These are phyloP conservation scores for Pythium coloratum DNA, from an alignment of 352 stramenopile species.

Conservation along the genomic window DNA sequence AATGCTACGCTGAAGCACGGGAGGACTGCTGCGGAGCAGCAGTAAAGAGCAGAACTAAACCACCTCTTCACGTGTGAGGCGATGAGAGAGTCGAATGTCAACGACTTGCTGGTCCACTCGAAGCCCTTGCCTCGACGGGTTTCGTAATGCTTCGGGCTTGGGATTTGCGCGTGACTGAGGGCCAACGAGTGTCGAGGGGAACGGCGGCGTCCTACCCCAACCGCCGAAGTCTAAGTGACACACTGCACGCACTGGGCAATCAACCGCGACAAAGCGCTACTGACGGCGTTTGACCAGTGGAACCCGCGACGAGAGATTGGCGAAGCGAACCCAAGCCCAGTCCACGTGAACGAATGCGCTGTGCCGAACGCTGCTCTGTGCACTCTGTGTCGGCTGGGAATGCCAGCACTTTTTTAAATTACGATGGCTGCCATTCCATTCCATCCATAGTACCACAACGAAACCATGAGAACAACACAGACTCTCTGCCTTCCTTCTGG, in stretches of 20 bases:
- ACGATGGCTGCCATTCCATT: background rate
- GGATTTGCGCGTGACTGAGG: background rate
- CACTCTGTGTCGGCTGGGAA: slow-evolving; percentile 10
- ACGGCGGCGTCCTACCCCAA: background rate
- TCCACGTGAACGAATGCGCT: slow-evolving; percentile 1
- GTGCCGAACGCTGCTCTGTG: background rate
- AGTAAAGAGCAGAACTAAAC: slow-evolving; percentile 18
- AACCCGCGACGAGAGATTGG: background rate
- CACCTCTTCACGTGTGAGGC: background rate
- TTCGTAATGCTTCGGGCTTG: background rate
- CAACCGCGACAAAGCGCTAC: slow-evolving; percentile 3
- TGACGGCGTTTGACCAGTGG: background rate
- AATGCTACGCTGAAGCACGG: background rate
- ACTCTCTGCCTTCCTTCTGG: background rate
- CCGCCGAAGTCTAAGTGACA: background rate
- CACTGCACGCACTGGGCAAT: background rate
- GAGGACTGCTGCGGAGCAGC: slow-evolving; percentile 23
- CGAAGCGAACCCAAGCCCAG: slow-evolving; percentile 2
- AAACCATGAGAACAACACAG: slow-evolving; percentile 3
- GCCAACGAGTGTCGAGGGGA: background rate
- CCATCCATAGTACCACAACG: background rate
- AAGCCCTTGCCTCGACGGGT: background rate
- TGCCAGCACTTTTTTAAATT: background rate
- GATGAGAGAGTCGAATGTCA: background rate
- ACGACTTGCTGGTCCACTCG: slow-evolving; percentile 2